phyloP scores from a whole-genome alignment of 306 rosid species.

The Castanopsis chinensis region DNA sequence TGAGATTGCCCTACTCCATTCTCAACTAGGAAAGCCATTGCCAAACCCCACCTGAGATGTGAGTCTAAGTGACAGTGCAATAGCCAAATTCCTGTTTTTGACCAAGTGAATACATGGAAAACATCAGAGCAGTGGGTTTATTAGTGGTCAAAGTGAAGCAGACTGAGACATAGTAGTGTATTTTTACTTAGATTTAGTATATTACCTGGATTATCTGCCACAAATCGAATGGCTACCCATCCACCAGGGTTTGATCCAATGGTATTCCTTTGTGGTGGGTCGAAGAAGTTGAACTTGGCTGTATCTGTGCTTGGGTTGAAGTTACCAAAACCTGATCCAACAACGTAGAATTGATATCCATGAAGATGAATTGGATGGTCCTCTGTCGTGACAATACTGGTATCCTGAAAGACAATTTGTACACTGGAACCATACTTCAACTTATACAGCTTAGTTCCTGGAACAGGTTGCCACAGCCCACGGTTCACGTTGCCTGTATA shows the following conservation, averaged over 20 bases:
- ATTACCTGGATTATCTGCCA: slow-evolving; percentile 91
- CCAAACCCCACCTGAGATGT: slow-evolving; percentile 71
- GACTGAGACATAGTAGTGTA: neutral
- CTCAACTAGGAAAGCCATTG: slow-evolving; percentile 75
- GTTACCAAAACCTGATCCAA: slow-evolving; percentile 88
- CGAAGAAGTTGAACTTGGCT: slow-evolving; percentile 64
- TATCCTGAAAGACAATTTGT: slow-evolving; percentile 80
- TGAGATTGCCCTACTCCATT: slow-evolving; percentile 72
- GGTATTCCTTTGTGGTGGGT: slow-evolving; percentile 83
- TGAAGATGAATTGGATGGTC: slow-evolving; percentile 97
- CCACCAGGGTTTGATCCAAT: slow-evolving; percentile 92
- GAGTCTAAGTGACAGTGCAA: slow-evolving; percentile 91
- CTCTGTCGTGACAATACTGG: slow-evolving; percentile 75
- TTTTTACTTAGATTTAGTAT: neutral
- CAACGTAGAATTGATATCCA: slow-evolving; percentile 83
- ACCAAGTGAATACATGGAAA: neutral
- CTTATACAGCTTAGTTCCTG: slow-evolving; percentile 63
- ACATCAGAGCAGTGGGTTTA: slow-evolving; percentile 12
- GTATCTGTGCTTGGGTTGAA: slow-evolving; percentile 79
- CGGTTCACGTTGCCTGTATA: slow-evolving; percentile 83
- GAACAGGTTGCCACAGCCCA: slow-evolving; percentile 69
- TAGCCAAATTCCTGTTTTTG: slow-evolving; percentile 76
- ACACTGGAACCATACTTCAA: slow-evolving; percentile 71
- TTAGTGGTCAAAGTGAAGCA: neutral
- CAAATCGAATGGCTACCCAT: slow-evolving; percentile 92